Evolutionary conservation across 129 eudicot genomes (phyloP).

Genomic region (Flaveria robusta): DNA sequence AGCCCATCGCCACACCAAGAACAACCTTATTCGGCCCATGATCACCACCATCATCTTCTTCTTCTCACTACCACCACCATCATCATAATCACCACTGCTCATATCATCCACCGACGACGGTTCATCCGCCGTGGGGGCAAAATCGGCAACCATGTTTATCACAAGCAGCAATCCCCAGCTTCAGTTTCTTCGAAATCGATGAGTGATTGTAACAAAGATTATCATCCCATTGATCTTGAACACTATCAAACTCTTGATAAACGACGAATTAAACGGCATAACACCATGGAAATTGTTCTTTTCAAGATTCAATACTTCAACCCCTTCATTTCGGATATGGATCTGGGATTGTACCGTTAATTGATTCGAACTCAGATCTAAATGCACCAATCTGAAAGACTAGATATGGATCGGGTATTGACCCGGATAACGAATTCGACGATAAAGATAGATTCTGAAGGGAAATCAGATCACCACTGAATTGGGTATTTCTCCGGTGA

Average conservation of each 20-base stretch:
- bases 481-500: conserved; percentile 58
- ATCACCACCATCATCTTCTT: conserved; percentile 24
- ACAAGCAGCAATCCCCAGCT: conserved; percentile 84
- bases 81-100: conserved; percentile 30
- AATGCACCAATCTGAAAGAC: conserved; percentile 52
- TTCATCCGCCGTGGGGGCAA: conserved; percentile 57
- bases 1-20: conserved; percentile 93
- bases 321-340: conserved; percentile 58
- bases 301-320: conserved; percentile 76
- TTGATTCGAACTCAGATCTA: conserved; percentile 84
- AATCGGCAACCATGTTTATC: conserved; percentile 77
- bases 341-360: conserved; percentile 62
- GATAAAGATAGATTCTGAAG: conserved; percentile 63
- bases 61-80: conserved; percentile 31
- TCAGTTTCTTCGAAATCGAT: conserved; percentile 46
- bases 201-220: conserved; percentile 76
- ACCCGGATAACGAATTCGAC: conserved; percentile 66
- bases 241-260: conserved; percentile 55
- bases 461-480: conserved; percentile 63
- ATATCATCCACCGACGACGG: conserved; percentile 29
- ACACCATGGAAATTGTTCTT: conserved; percentile 76
- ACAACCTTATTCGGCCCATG: conserved; percentile 85
- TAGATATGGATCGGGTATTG: conserved; percentile 61
- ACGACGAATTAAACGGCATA: conserved; percentile 71
- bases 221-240: conserved; percentile 64